A percentile compares a stretch with the other conserved stretches of the same genome.
phyloP scores from a whole-genome alignment of 805 yeast genomes.

The Teunomyces tritomae region DNA sequence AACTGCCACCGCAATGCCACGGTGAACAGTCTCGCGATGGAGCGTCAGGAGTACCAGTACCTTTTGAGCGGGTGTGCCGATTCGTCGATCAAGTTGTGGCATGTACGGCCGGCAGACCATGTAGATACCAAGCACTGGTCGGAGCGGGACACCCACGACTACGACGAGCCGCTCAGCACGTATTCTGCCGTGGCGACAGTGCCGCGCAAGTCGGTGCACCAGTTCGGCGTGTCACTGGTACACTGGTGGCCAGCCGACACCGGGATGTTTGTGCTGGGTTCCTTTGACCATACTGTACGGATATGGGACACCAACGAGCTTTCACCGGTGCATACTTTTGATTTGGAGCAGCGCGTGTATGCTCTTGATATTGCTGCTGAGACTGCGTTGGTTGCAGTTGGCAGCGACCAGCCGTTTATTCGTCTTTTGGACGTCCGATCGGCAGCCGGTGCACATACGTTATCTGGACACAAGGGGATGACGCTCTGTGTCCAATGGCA shows the following conservation, averaged over 20 bases:
- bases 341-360: conserved; percentile 60
- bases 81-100: conserved; percentile 68
- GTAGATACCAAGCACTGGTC: conserved; percentile 11
- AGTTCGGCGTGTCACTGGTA: conserved; percentile 68
- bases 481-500: conserved; percentile 70
- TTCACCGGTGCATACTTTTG: conserved; percentile 64
- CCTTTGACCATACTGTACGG: conserved; percentile 74
- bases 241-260: conserved; percentile 90
- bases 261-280: conserved; percentile 80
- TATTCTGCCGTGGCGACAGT: conserved; percentile 29
- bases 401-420: conserved; percentile 65
- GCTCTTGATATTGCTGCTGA: conserved; percentile 53
- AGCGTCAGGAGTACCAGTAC: conserved; percentile 41
- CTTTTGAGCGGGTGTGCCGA: conserved; percentile 75
- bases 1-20: conserved; percentile 49
- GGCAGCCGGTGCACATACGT: conserved; percentile 68
- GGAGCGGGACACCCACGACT: conserved; percentile 27
- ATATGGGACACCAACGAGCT: conserved; percentile 77
- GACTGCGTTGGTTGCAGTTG: conserved; percentile 62
- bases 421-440: conserved; percentile 73
- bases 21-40: conserved; percentile 60
- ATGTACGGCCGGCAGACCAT: conserved; percentile 26
- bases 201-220: conserved; percentile 48
- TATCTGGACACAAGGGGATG: conserved; percentile 59
- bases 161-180: conserved; percentile 28